Evolutionary conservation across 768 basidiomycete species (phyloP).

Genomic region (Russula compacta): DNA sequence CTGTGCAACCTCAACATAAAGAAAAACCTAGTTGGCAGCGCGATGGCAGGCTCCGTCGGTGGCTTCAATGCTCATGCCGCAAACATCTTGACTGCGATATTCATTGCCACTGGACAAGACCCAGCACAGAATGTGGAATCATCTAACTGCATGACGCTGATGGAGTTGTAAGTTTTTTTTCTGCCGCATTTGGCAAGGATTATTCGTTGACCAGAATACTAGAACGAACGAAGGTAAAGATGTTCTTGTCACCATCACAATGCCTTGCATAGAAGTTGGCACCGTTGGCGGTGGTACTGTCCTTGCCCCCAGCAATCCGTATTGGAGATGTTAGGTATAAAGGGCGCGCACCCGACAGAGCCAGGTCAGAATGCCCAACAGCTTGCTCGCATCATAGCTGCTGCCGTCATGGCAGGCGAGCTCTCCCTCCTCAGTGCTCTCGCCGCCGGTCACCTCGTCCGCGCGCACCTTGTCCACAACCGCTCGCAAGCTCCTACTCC

Average conservation of each 20-base stretch:
- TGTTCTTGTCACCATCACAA: constrained; percentile 84
- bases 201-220: constrained; percentile 10
- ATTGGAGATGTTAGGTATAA: constrained; percentile 88
- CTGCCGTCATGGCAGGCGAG: constrained; percentile 97
- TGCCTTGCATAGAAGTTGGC: constrained; percentile 99
- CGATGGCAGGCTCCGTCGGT: constrained; percentile 97
- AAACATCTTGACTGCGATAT: constrained; percentile 93
- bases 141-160: constrained; percentile 95
- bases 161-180: constrained; percentile 78
- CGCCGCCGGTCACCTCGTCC: constrained; percentile 90
- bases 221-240: constrained; percentile 87
- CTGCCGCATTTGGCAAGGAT: constrained; percentile 6
- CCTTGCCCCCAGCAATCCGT: constrained; percentile 79
- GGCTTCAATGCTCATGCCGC: constrained; percentile 99
- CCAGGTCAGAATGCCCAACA: constrained; percentile 87
- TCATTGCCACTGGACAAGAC: constrained; percentile 95
- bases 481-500: constrained; percentile 78
- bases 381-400: constrained; percentile 83
- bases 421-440: constrained; percentile 85
- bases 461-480: constrained; percentile 90
- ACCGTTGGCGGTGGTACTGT: constrained; percentile 96
- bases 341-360: constrained; percentile 75
- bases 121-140: constrained; percentile 99
- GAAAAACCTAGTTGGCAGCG: constrained; percentile 96
- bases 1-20: constrained; percentile 87